A percentile compares a stretch with the other conserved stretches of the same genome.
phyloP scores from a whole-genome alignment of 106 monocot species.

The Apostasia shenzhenica region DNA sequence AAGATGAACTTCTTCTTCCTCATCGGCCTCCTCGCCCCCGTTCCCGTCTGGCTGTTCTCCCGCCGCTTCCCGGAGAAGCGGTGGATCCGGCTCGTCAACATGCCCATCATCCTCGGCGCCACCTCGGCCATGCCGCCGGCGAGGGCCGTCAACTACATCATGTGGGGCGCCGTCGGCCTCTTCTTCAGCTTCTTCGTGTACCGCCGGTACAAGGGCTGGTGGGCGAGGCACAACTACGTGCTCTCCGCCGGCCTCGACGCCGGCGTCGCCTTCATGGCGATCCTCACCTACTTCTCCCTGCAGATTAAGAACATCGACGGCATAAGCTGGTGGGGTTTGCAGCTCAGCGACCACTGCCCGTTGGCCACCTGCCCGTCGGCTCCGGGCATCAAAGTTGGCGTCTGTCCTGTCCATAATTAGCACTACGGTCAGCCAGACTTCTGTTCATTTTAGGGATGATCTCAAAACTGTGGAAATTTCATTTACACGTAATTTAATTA shows the following conservation, averaged over 20 bases:
- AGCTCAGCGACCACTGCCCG: constrained; percentile 18
- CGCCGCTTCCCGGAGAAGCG: constrained; percentile 18
- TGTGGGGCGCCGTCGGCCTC: constrained; percentile 22
- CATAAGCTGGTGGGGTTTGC: constrained; percentile 22
- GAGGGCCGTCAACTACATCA: constrained; percentile 13
- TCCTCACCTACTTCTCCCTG: constrained; percentile 12
- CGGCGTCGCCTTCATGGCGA: constrained; percentile 29
- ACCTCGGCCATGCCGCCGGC: constrained; percentile 11
- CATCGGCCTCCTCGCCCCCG: constrained; percentile 14
- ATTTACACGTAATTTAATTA: too few relatives aligned
- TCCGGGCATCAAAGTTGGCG: background rate
- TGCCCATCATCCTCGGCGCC: constrained; percentile 21
- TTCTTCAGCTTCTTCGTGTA: constrained; percentile 26
- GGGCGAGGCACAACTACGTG: constrained; percentile 30
- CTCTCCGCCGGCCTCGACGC: constrained; percentile 25
- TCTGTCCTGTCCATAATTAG: background rate
- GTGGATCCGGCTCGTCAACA: constrained; percentile 33
- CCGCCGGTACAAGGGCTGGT: constrained; percentile 20
- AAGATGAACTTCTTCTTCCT: constrained; percentile 25
- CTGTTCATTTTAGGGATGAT: too few relatives aligned
- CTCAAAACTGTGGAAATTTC: too few relatives aligned
- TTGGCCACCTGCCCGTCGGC: constrained; percentile 27
- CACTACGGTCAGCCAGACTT: too few relatives aligned
- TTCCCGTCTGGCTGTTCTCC: constrained; percentile 15
- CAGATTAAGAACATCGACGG: constrained; percentile 18